Conservation (phyloP, 164 flowering plant genomes). For the Dillenia turbinata region DNA sequence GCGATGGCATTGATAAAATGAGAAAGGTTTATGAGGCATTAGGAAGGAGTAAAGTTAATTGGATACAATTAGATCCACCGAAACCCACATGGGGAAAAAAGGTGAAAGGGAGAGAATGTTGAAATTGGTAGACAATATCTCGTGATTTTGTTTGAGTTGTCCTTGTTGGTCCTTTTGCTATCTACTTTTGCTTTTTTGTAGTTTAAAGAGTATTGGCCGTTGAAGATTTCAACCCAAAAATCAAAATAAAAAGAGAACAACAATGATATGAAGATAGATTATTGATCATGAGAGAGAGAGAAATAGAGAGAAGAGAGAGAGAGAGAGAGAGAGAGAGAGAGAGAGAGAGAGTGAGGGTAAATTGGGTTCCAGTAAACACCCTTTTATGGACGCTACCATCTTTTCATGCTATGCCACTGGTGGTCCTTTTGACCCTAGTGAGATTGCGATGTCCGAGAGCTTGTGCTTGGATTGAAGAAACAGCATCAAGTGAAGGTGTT, state of each 20-base stretch:
- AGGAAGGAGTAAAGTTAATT: neutral
- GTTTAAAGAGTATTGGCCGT: neutral
- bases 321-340: no score
- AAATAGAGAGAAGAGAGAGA: neutral
- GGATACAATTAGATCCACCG: constrained; percentile 13
- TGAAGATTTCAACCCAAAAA: constrained; percentile 16
- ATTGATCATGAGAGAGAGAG: neutral
- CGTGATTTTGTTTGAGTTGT: constrained; percentile 23
- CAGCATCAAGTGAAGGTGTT: no score
- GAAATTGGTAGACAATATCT: constrained; percentile 25
- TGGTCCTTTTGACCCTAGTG: no score
- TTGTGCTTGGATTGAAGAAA: no score
- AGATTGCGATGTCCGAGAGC: no score
- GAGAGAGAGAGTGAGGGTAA: no score
- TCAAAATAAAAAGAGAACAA: neutral
- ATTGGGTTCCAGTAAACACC: no score
- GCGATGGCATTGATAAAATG: no score
- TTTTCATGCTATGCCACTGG: no score
- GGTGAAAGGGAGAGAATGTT: constrained; percentile 15
- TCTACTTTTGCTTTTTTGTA: constrained; percentile 12
- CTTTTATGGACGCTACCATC: no score
- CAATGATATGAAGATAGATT: neutral
- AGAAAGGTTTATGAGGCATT: no score
- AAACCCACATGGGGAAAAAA: constrained; percentile 6
- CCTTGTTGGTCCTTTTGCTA: constrained; percentile 20